Conservation (phyloP, 139 green algal genomes). For the Coccomyxa sp. region DNA sequence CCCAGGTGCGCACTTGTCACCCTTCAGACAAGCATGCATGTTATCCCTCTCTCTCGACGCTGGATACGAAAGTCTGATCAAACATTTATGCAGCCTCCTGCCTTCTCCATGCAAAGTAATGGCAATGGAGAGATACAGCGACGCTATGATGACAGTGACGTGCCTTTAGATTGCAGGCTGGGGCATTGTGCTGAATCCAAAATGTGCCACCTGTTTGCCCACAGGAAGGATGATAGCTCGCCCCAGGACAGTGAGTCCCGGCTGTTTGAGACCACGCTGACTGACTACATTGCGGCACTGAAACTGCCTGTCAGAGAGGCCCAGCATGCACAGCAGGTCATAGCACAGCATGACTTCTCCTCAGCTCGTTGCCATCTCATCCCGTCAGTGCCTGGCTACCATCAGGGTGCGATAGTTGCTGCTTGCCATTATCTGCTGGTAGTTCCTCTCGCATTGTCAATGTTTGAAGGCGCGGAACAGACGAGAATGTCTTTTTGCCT, state of each 20-base stretch:
- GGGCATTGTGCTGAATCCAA: too few species aligned
- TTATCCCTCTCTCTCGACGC: neutral
- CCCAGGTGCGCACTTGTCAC: slow-evolving; percentile 29
- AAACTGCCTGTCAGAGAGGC: slow-evolving; percentile 26
- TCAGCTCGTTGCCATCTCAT: slow-evolving; percentile 50
- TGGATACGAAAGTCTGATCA: neutral
- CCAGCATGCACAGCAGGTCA: neutral
- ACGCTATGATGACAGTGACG: too few species aligned
- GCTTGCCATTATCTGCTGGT: too few species aligned
- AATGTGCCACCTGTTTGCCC: too few species aligned
- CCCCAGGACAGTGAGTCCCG: too few species aligned
- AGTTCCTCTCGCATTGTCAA: too few species aligned
- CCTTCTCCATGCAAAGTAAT: too few species aligned
- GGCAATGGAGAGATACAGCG: neutral
- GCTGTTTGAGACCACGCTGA: neutral
- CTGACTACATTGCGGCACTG: slow-evolving; percentile 52
- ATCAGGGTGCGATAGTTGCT: slow-evolving; percentile 22
- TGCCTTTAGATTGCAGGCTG: too few species aligned
- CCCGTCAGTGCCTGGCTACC: slow-evolving; percentile 46
- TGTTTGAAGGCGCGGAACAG: neutral
- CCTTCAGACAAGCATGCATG: neutral
- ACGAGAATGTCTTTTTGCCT: too few species aligned
- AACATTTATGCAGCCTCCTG: neutral
- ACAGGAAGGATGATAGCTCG: too few species aligned
- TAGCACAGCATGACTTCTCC: slow-evolving; percentile 59